Evolutionary conservation across 1,284 basidiomycete genomes (phyloP).

Genomic region (Baeospora myosura): DNA sequence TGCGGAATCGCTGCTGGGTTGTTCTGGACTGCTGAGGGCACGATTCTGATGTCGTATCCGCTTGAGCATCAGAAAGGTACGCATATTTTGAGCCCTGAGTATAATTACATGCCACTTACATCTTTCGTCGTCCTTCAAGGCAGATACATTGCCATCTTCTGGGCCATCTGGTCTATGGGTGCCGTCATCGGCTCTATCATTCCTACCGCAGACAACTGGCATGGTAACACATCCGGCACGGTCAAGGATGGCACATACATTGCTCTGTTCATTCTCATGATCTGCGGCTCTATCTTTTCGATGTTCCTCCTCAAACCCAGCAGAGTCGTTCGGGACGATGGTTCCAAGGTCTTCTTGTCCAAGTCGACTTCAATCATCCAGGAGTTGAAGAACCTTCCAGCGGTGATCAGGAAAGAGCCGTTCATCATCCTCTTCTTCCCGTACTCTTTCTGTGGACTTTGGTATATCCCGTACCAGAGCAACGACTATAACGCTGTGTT

Average conservation of each 20-base stretch:
- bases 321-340: slow-evolving; percentile 65
- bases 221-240: slow-evolving; percentile 8
- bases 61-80: slow-evolving; percentile 55
- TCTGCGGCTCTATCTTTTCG: slow-evolving; percentile 58
- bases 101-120: too few relatives aligned
- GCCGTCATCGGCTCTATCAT: slow-evolving; percentile 46
- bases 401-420: slow-evolving; percentile 48
- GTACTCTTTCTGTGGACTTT: slow-evolving; percentile 70
- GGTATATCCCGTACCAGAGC: slow-evolving; percentile 70
- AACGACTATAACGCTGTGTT: slow-evolving; percentile 17
- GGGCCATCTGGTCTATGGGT: slow-evolving; percentile 63
- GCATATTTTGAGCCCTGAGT: too few relatives aligned
- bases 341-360: slow-evolving; percentile 53
- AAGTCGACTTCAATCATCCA: slow-evolving; percentile 54
- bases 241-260: slow-evolving; percentile 63
- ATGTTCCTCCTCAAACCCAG: slow-evolving; percentile 61
- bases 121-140: too few relatives aligned
- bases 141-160: slow-evolving; percentile 56
- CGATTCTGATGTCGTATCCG: slow-evolving; percentile 59
- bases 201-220: slow-evolving; percentile 8
- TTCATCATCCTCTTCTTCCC: slow-evolving; percentile 55
- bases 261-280: slow-evolving; percentile 63
- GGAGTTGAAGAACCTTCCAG: slow-evolving; percentile 44
- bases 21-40: slow-evolving; percentile 62
- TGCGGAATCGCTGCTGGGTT: slow-evolving; percentile 42